phyloP scores from a whole-genome alignment of 495 filamentous ascomycete genomes.

The Penicillium turbatum region DNA sequence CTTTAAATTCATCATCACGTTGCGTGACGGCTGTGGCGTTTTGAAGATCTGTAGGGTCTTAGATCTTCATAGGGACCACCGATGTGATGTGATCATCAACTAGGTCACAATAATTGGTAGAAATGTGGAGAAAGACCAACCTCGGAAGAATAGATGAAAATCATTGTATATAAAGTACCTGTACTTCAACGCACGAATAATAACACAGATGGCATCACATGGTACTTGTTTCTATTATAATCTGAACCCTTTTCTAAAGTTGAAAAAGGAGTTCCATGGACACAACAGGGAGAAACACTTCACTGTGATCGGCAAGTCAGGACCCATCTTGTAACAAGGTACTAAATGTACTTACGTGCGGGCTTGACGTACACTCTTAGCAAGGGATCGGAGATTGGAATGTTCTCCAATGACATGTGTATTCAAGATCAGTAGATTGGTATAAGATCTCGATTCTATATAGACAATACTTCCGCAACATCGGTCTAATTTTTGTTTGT shows the following conservation, averaged over 20 bases:
- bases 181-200: too few relatives aligned
- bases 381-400: slow-evolving; percentile 3
- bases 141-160: neutral
- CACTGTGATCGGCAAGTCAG: neutral
- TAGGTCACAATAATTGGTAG: neutral
- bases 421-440: neutral
- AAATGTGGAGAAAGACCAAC: neutral
- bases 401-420: neutral
- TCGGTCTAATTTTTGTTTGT: too few relatives aligned
- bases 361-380: slow-evolving; percentile 4
- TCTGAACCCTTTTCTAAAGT: neutral
- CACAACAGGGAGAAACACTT: neutral
- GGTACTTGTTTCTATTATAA: neutral
- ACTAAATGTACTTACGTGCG: slow-evolving; percentile 3
- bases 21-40: slow-evolving; percentile 1
- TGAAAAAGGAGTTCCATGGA: neutral
- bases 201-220: neutral
- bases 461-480: neutral
- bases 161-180: too few relatives aligned
- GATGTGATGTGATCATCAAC: neutral
- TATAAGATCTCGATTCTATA: neutral
- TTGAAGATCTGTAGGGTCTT: neutral
- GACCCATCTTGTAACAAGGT: neutral
- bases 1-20: neutral
- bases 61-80: neutral